Conservation (phyloP, 192 early-diverging fungal genomes). For the Coemansia sp. region DNA sequence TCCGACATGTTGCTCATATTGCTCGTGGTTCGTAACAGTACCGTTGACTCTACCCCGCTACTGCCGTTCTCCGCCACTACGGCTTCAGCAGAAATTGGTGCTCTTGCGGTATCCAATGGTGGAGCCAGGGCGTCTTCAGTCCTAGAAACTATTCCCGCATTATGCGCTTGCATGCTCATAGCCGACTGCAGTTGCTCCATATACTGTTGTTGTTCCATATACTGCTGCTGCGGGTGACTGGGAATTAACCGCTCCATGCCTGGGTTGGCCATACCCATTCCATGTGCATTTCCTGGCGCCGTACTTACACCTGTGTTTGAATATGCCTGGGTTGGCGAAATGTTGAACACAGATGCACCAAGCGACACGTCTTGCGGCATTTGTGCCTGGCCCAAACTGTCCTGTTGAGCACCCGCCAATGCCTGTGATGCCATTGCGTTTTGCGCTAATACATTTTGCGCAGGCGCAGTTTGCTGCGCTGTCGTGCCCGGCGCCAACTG, state of each 20-base stretch:
- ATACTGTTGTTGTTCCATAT: neutral
- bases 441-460: neutral
- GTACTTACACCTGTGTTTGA: neutral
- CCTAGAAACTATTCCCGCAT: neutral
- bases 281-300: neutral
- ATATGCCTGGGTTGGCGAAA: neutral
- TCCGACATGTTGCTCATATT: neutral
- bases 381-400: neutral
- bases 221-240: constrained; percentile 1
- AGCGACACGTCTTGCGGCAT: neutral
- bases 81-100: neutral
- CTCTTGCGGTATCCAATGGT: neutral
- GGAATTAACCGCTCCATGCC: neutral
- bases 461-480: neutral
- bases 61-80: constrained; percentile 10
- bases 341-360: neutral
- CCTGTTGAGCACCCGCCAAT: neutral
- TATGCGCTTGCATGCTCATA: neutral
- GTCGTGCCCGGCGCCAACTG: constrained; percentile 7
- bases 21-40: constrained; percentile 5
- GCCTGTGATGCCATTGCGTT: neutral
- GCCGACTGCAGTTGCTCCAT: neutral
- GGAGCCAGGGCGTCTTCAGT: neutral
- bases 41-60: constrained; percentile 33
- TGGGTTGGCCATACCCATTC: neutral